phyloP scores from a whole-genome alignment of 2,329 filamentous ascomycete species.

The Beauveria sp. region DNA sequence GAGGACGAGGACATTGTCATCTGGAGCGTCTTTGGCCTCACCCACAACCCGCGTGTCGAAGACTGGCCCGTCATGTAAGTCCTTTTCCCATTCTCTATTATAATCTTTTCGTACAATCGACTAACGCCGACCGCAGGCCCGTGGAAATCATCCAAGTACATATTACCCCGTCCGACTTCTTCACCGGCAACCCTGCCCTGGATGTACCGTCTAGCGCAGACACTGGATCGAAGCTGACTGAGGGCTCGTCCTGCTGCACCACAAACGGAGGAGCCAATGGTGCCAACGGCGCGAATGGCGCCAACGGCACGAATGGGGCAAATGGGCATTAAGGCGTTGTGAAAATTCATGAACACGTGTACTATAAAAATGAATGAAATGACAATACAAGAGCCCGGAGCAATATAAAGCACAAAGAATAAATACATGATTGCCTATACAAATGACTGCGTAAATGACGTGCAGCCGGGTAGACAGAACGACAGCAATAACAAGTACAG shows the following conservation, averaged over 20 bases:
- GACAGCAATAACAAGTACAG: too few species aligned
- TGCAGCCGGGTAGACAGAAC: too few species aligned
- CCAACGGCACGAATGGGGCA: neutral
- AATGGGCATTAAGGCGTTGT: neutral
- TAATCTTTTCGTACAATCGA: neutral
- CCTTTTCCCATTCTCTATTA: neutral
- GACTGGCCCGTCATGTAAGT: conserved; percentile 61
- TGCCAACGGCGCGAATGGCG: neutral
- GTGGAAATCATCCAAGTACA: conserved; percentile 41
- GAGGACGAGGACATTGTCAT: conserved; percentile 45
- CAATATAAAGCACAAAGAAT: too few species aligned
- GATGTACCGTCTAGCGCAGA: conserved; percentile 34
- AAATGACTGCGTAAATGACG: too few species aligned
- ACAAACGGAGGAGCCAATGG: too few species aligned
- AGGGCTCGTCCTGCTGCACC: conserved; percentile 2
- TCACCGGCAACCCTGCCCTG: conserved; percentile 37
- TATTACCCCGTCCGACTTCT: conserved; percentile 41
- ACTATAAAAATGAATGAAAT: neutral
- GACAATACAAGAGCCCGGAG: neutral
- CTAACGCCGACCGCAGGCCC: conserved; percentile 31
- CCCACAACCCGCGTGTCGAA: conserved; percentile 57
- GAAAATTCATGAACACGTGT: neutral
- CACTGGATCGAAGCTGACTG: conserved; percentile 15
- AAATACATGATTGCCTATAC: too few species aligned
- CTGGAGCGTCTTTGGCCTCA: conserved; percentile 53